Base-by-base conservation (phyloP, 129 eudicot genomes). In the Solidago caesia region DNA sequence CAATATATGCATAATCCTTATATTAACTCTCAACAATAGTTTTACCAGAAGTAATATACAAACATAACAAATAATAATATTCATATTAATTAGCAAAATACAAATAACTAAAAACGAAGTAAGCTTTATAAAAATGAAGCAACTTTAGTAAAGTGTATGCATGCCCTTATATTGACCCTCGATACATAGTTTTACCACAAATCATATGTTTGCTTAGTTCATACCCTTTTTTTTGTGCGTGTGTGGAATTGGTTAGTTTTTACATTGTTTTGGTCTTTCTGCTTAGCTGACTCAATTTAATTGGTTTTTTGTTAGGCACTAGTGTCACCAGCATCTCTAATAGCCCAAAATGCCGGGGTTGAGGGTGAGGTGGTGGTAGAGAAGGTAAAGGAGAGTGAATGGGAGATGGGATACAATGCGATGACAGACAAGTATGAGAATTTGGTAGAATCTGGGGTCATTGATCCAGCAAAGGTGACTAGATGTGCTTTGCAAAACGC, bases 311-410 rank as follows among this genome's bases (percentile, higher is more conserved):
- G 45, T 41, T 75, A 90, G 96, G 96, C 96, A 42, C 74, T 90
- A 64, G 85, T 90, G 8, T 80, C 96, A 67, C 96, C 96, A 7
- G 93, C 96, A 46, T 64, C 91, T 13, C 68, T 90, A 64, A 90
- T 90, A 51, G 96, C 96, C 51, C 84, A 82, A 59, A 90, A 90
- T 49, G 96, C 96, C 11, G 93, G 96, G 33, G 81, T 87, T 65
- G 93, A 90, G 76, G 96, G 96, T 3, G 96, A 90, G 80, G 96
- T 90, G 47, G 94, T 90, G 25, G 96, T 90, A 68, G 96, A 90
- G 87, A 90, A 90, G 79, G 71, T 90, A 41, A 85, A 66, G 73
- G 78, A 70, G 3, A 82, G 88, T 7, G 91, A 84, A 61, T 90
- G 96, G 96, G 94, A 87, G 76, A 55, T 90, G 29, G 96, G 93